Conservation (phyloP, 352 stramenopile genomes). For the Globisporangium canariense region DNA sequence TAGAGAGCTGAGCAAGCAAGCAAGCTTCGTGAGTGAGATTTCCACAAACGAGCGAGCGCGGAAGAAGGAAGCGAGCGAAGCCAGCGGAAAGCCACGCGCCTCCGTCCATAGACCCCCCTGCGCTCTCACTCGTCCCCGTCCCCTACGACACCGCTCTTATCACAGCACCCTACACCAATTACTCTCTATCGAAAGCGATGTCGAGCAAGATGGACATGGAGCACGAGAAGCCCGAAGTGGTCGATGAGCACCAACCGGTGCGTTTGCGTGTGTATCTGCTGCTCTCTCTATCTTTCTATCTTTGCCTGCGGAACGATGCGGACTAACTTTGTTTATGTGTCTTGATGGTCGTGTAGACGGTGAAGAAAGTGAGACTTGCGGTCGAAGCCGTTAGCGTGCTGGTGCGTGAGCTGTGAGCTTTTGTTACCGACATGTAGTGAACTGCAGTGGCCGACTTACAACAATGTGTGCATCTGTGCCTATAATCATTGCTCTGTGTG, state of each 20-base stretch:
- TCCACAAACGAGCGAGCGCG: constrained; percentile 10
- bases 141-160: background rate
- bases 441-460: background rate
- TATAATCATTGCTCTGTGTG: background rate
- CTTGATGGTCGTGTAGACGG: constrained; percentile 26
- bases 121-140: background rate
- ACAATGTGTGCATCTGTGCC: background rate
- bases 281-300: background rate
- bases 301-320: background rate
- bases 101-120: background rate
- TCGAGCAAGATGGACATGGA: constrained; percentile 63
- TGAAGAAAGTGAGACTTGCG: constrained; percentile 60
- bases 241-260: constrained; percentile 60
- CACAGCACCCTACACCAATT: background rate
- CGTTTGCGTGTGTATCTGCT: background rate
- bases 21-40: background rate
- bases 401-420: constrained; percentile 16
- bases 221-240: constrained; percentile 70
- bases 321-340: background rate
- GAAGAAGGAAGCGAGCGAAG: constrained; percentile 10
- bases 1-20: background rate
- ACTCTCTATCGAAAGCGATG: constrained; percentile 25
- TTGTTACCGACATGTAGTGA: constrained; percentile 26
- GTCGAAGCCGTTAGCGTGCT: constrained; percentile 44
- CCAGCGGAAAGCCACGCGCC: background rate